These are phyloP conservation scores for Botryosphaeria agaves DNA, from an alignment of 2,329 filamentous ascomycete genomes.

Conservation along the genomic window DNA sequence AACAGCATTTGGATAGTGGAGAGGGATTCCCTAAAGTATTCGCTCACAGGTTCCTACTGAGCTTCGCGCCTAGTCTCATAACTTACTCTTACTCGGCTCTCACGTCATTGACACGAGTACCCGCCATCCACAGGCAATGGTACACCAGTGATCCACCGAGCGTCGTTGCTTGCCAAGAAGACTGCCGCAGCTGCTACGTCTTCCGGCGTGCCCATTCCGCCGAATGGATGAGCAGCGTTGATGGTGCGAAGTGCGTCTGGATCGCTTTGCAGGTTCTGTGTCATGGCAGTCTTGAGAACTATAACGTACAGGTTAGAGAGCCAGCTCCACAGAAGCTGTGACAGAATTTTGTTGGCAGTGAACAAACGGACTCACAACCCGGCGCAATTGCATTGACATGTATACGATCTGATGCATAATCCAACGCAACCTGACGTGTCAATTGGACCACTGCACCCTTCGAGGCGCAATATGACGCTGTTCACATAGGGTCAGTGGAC, in stretches of 20 bases:
- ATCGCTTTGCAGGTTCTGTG: slow-evolving; percentile 18
- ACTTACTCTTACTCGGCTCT: too few species aligned
- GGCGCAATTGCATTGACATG: slow-evolving; percentile 25
- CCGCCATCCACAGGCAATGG: slow-evolving; percentile 29
- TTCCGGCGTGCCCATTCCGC: slow-evolving; percentile 12
- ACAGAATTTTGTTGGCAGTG: not conserved
- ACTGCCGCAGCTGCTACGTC: slow-evolving; percentile 22
- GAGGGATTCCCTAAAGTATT: too few species aligned
- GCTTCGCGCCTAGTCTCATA: too few species aligned
- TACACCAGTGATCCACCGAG: slow-evolving; percentile 26
- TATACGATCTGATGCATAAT: slow-evolving; percentile 23
- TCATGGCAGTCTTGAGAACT: slow-evolving; percentile 19
- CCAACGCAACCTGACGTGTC: slow-evolving; percentile 27
- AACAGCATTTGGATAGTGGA: too few species aligned
- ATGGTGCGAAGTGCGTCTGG: slow-evolving; percentile 9
- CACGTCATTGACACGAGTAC: too few species aligned
- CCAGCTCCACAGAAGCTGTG: not conserved
- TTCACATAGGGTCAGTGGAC: not conserved
- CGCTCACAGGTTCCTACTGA: too few species aligned
- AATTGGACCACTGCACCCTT: slow-evolving; percentile 30
- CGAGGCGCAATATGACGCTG: slow-evolving; percentile 25
- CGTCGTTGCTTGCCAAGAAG: slow-evolving; percentile 29
- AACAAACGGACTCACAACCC: slow-evolving; percentile 16
- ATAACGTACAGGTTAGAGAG: slow-evolving; percentile 1
- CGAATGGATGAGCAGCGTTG: slow-evolving; percentile 15